Evolutionary conservation across 352 stramenopile genomes (phyloP), one percentile per base, ranked within the genome.

Genomic region (Phytophthora chlamydospora): DNA sequence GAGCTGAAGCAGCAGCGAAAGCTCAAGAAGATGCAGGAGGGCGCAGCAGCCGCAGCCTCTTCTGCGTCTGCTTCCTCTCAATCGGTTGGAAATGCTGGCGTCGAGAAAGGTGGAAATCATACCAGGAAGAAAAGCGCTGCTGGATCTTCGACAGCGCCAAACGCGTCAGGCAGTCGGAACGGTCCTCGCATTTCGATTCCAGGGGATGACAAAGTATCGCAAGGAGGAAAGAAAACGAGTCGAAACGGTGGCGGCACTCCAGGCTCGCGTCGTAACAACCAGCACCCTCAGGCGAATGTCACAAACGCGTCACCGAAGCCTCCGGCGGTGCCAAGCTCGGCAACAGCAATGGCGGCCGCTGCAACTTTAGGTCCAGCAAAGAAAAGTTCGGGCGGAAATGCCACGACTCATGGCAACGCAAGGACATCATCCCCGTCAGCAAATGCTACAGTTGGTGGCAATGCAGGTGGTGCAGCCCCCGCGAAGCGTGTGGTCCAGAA

Each of bases 401-500:
- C 38, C 36, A 70, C 63, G 12, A 31, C 58, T 32, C 50, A 54
- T 47, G 32, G 19, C 34, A 71, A 65, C n/a, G 38, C 21, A 12
- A 67, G 41, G 31, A 32, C 49, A 21, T 41, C 47, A 24, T 73
- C 68, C 10, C 63, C 64, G 39, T 58, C 51, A 21, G n/a, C 59
- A 66, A 71, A 62, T 54, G 49, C 41, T 58, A 55, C 21, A 47
- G 32, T 51, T 34, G 44, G 27, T 27, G 52, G 42, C 31, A 64
- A 24, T 24, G 41, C 43, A 1, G 68, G 51, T 42, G 45, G 56
- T 27, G 63, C 46, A 42, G 50, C 62, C 32, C 82, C 78, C 17
- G 59, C 74, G 1, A 96, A 95, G 45, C 85, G 86, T 34, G 83
- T 94, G 38, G 88, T 96, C 40, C 89, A 97, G 45, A 97, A 96